Percentiles rank a stretch among this genome's conserved stretches.
phyloP scores from a whole-genome alignment of 495 filamentous ascomycete genomes.

The Pyrenopolyporus hunteri region DNA sequence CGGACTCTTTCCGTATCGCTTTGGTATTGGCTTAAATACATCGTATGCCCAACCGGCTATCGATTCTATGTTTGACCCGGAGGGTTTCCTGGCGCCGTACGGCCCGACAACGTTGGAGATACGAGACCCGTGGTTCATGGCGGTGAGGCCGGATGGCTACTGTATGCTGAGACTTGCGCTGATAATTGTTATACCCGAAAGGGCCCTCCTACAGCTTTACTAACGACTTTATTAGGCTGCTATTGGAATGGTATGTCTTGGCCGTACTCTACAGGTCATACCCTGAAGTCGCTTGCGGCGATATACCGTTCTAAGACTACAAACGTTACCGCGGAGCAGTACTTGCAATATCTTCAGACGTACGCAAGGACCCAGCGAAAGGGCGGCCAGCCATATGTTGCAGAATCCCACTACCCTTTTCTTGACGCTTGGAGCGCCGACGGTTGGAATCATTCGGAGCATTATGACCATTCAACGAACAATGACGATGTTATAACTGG shows the following conservation, averaged over 20 bases:
- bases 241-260: conserved; percentile 56
- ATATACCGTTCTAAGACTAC: conserved; percentile 45
- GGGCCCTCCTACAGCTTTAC: neutral
- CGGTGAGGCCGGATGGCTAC: conserved; percentile 46
- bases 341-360: conserved; percentile 44
- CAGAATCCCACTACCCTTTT: conserved; percentile 53
- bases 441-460: conserved; percentile 49
- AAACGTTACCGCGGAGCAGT: conserved; percentile 44
- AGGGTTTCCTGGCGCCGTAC: conserved; percentile 49
- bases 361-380: conserved; percentile 54
- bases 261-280: conserved; percentile 52
- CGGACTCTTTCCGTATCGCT: conserved; percentile 52
- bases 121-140: conserved; percentile 49
- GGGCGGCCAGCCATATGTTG: conserved; percentile 50
- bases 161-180: conserved; percentile 30
- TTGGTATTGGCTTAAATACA: conserved; percentile 47
- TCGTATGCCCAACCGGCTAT: conserved; percentile 41
- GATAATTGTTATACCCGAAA: neutral
- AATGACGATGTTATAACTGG: conserved; percentile 56
- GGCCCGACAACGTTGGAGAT: conserved; percentile 55
- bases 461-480: conserved; percentile 56
- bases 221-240: conserved; percentile 39
- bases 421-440: conserved; percentile 50
- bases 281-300: conserved; percentile 43
- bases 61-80: conserved; percentile 45